A percentile compares a stretch with the other conserved stretches of the same genome.
Evolutionary conservation across 208 protist species (phyloP).

Genomic region (Leishmania martiniquensis): DNA sequence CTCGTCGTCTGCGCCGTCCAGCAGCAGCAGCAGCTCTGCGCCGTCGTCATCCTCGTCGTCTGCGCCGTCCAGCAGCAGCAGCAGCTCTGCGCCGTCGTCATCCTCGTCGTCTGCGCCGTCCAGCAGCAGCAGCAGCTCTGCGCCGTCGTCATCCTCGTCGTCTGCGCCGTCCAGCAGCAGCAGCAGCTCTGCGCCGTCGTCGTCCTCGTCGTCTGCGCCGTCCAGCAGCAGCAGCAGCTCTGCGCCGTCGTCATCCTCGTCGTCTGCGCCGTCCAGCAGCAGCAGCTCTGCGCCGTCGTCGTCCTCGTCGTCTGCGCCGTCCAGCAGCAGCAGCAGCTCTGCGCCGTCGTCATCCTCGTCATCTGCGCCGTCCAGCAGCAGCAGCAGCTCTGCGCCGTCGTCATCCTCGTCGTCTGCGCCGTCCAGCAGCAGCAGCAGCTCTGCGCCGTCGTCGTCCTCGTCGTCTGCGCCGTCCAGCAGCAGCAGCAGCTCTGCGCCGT

Average conservation of each 20-base stretch:
- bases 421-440: slow-evolving; percentile 1
- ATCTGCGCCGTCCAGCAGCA: neutral
- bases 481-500: neutral
- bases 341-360: neutral
- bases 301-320: neutral
- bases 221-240: slow-evolving; percentile 1
- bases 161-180: neutral
- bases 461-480: neutral
- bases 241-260: neutral
- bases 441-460: neutral
- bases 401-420: neutral
- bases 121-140: neutral
- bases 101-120: neutral
- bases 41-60: neutral
- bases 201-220: neutral
- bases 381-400: neutral
- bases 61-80: neutral
- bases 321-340: neutral
- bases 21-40: neutral
- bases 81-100: neutral
- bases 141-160: neutral
- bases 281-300: neutral
- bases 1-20: neutral
- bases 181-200: neutral
- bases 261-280: neutral